phyloP scores from a whole-genome alignment of 768 basidiomycete genomes.

The Sistotremastrum niveocremeum region DNA sequence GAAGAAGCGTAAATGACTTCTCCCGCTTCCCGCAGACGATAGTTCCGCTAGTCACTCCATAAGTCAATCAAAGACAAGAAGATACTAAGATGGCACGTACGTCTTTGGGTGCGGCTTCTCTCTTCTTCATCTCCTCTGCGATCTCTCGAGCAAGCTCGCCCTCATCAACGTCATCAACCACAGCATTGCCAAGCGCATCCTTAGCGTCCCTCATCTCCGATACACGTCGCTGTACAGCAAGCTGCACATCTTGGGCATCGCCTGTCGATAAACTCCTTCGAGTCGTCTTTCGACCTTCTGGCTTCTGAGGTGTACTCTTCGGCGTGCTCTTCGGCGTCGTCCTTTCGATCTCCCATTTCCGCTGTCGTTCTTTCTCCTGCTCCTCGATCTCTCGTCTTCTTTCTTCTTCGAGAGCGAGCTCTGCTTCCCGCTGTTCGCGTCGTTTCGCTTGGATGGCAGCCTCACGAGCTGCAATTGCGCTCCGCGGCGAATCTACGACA shows the following conservation, averaged over 20 bases:
- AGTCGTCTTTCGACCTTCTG: background rate
- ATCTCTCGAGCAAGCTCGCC: slow-evolving; percentile 33
- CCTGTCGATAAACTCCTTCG: slow-evolving; percentile 70
- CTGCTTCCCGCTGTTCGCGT: too few relatives aligned
- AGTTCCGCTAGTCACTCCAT: slow-evolving; percentile 35
- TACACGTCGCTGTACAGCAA: background rate
- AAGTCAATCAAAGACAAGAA: background rate
- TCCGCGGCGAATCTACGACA: too few relatives aligned
- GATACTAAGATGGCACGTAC: background rate
- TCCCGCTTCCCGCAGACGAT: slow-evolving; percentile 68
- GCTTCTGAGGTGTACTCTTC: background rate
- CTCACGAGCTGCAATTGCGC: too few relatives aligned
- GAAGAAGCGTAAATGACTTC: slow-evolving; percentile 65
- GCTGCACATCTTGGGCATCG: slow-evolving; percentile 39
- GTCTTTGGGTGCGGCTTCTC: slow-evolving; percentile 21
- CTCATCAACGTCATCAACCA: slow-evolving; percentile 4
- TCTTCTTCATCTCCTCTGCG: slow-evolving; percentile 54
- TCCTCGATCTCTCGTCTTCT: too few relatives aligned
- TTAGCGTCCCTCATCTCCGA: slow-evolving; percentile 8
- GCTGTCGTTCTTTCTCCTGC: too few relatives aligned
- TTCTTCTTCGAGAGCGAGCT: too few relatives aligned
- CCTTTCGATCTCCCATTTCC: too few relatives aligned
- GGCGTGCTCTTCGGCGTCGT: slow-evolving; percentile 6
- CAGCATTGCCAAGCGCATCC: slow-evolving; percentile 12
- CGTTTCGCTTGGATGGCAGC: too few relatives aligned